These are phyloP conservation scores for Chloranthus sessilifolius DNA, from an alignment of 164 flowering plant species.

Conservation along the genomic window DNA sequence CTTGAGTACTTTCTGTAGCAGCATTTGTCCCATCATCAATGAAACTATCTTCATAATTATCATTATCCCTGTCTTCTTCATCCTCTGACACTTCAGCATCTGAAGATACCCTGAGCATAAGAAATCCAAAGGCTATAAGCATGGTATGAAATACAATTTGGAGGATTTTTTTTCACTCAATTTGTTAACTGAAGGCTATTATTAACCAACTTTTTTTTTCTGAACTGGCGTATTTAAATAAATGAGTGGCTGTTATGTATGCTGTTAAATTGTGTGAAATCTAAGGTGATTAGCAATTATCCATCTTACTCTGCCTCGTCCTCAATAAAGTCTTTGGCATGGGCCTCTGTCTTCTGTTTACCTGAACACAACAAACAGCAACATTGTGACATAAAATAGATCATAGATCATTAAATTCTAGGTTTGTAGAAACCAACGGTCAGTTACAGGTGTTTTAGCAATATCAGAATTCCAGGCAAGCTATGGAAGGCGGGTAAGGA, in stretches of 20 bases:
- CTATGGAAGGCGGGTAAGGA: neutral
- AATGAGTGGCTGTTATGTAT: no score
- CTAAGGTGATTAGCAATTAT: no score
- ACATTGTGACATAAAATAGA: neutral
- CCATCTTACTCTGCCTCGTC: conserved; percentile 90
- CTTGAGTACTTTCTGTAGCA: conserved; percentile 38
- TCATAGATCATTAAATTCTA: no score
- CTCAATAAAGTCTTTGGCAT: conserved; percentile 54
- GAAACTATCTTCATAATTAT: conserved; percentile 68
- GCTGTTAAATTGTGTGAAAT: no score
- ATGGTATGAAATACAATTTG: no score
- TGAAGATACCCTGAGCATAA: conserved; percentile 64
- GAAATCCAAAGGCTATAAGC: conserved; percentile 12
- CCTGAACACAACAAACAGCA: conserved; percentile 30
- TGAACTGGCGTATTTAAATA: no score
- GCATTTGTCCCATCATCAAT: conserved; percentile 66
- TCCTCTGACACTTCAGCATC: conserved; percentile 59
- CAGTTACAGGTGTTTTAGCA: no score
- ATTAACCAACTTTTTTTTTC: no score
- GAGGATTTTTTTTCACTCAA: no score
- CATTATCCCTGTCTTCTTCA: conserved; percentile 45
- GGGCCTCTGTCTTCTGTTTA: conserved; percentile 23
- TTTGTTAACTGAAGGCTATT: no score
- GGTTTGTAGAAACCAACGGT: no score
- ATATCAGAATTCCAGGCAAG: neutral